Conservation (phyloP, 2,329 filamentous ascomycete genomes). For the Alternaria gaisen region DNA sequence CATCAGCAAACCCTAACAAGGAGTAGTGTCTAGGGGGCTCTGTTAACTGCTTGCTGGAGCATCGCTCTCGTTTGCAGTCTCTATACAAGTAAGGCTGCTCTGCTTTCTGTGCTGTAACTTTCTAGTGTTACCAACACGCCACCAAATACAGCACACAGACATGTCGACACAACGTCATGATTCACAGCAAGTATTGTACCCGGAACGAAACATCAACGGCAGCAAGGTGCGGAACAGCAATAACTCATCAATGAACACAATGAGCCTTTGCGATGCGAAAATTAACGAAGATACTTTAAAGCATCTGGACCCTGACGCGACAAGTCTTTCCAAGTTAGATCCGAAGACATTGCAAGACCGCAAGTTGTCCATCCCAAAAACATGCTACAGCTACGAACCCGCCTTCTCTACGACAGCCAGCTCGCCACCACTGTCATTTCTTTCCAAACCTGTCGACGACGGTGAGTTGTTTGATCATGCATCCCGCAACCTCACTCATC, state of each 20-base stretch:
- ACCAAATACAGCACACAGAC: neutral
- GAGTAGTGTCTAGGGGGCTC: neutral
- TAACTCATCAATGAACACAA: neutral
- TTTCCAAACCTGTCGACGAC: neutral
- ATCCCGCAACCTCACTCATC: neutral
- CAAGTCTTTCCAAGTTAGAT: neutral
- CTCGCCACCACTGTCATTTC: neutral
- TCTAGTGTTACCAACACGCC: neutral
- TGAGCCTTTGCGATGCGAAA: neutral
- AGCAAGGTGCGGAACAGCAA: neutral
- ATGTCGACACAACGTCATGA: constrained; percentile 2
- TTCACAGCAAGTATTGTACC: neutral
- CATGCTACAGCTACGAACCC: neutral
- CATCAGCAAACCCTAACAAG: constrained; percentile 9
- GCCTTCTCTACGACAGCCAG: neutral
- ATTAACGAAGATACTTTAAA: neutral
- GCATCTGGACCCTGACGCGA: neutral
- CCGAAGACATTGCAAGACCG: neutral
- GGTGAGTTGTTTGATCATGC: neutral
- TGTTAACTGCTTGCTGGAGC: constrained; percentile 3
- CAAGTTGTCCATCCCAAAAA: neutral
- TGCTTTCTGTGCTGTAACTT: neutral
- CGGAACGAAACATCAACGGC: neutral
- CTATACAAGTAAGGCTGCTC: neutral
- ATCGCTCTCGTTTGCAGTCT: neutral